Base-by-base conservation (phyloP, 2,329 filamentous ascomycete genomes). In the Macroventuria anomochaeta region DNA sequence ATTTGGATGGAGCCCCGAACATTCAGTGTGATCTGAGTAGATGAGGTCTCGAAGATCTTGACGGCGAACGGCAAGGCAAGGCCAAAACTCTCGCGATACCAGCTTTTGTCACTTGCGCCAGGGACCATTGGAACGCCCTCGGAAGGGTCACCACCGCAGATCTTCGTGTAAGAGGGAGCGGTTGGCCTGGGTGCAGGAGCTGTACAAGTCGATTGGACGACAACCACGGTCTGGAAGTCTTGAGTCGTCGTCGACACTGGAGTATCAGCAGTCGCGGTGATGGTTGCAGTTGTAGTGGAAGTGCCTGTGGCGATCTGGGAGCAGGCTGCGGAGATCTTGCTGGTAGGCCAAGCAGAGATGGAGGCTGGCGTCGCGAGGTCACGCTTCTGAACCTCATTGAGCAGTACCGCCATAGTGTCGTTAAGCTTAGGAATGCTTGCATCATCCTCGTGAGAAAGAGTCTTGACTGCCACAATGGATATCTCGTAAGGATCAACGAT, bases 401-500 rank as follows among this genome's bases (percentile, higher is more conserved):
- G 13, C 20, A 25, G 20, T 2, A 20, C 41, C 4, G 20, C 29
- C 29, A 44, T 44, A 7, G 41, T 44, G 7, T 44, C 41, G 29
- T 44, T 44, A 7, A 44, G 41, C 29, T 44, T 25, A 8, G 29
- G 29, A 3, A 33, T 15, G 21, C 18, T 8, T 7, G 29, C 12
- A 13, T 33, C 20, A 17, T 44, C 41, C 3, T 44, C 41, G n/a
- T 15, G 10, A 17, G 29, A 20, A 11, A 44, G 20, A 8, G 29
- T 44, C 29, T 25, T 44, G 20, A 32, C 29, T 3, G 21, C 41
- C 7, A 44, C 41, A 18, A 44, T 13, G 7, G 41, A 29, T n/a
- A 44, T 13, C 41, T 44, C 41, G n/a, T 44, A 44, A 7, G 41
- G 41, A 18, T 32, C 41, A 17, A 44, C 41, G 13, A 44, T 13